These are phyloP conservation scores for Pyrenochaeta sp. DNA, from an alignment of 2,329 filamentous ascomycete genomes.

Conservation along the genomic window DNA sequence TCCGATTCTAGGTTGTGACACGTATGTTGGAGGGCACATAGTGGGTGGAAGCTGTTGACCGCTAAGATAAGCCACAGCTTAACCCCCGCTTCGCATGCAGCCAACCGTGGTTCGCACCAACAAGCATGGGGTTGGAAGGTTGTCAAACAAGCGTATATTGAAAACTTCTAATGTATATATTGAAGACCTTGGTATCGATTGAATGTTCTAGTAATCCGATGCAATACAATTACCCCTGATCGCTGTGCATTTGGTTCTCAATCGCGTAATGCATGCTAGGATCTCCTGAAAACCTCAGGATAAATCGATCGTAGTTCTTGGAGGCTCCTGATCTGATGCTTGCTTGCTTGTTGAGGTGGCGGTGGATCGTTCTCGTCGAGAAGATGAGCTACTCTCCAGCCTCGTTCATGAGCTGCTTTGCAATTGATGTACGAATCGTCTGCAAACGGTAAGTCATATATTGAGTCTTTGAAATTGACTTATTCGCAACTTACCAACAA, in stretches of 20 bases:
- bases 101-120: no score
- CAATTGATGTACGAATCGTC: slow-evolving; percentile 91
- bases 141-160: no score
- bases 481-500: slow-evolving; percentile 73
- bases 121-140: no score
- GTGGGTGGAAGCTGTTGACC: background rate
- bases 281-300: slow-evolving; percentile 81
- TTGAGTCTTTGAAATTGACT: slow-evolving; percentile 22
- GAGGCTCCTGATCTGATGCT: slow-evolving; percentile 77
- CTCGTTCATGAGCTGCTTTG: slow-evolving; percentile 74
- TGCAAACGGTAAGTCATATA: no score
- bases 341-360: slow-evolving; percentile 70
- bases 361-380: slow-evolving; percentile 75
- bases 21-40: no score
- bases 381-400: slow-evolving; percentile 87
- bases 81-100: background rate
- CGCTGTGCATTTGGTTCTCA: no score
- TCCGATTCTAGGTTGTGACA: no score
- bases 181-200: no score
- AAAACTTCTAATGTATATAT: no score
- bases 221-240: no score
- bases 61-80: slow-evolving; percentile 11
- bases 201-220: no score
- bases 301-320: slow-evolving; percentile 78
- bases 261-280: no score